Evolutionary conservation across 108 stramenopile genomes (phyloP).

Genomic region (Conticribra guillardii): DNA sequence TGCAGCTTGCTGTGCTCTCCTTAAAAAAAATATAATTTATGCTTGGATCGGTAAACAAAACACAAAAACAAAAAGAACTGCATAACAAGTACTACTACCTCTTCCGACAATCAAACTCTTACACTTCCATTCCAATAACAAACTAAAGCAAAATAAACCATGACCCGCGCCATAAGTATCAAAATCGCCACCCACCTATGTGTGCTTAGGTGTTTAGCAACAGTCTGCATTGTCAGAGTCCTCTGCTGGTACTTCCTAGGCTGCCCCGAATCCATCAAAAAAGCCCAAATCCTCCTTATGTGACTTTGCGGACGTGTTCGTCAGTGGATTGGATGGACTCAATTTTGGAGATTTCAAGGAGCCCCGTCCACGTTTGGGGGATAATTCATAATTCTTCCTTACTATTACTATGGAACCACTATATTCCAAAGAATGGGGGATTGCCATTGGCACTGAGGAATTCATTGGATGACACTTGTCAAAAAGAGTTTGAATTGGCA

Average conservation of each 20-base stretch:
- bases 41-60: no score
- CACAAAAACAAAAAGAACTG: no score
- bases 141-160: no score
- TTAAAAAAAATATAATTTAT: no score
- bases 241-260: constrained; percentile 26
- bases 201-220: no score
- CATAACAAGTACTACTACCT: no score
- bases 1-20: no score
- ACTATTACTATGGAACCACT: constrained; percentile 50
- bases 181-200: constrained; percentile 7
- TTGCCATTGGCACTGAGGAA: constrained; percentile 60
- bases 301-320: constrained; percentile 48
- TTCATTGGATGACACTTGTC: constrained; percentile 69
- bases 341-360: constrained; percentile 43
- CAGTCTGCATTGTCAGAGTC: constrained; percentile 15
- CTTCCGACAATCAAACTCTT: no score
- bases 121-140: no score
- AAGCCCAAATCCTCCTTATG: constrained; percentile 25
- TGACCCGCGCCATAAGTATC: no score
- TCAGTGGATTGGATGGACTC: constrained; percentile 23
- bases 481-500: constrained; percentile 54
- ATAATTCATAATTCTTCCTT: no score
- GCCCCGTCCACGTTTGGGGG: constrained; percentile 57
- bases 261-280: constrained; percentile 6
- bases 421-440: constrained; percentile 50